Evolutionary conservation across 1,139 yeast genomes (phyloP).

Genomic region (Yamadazyma spencermartinsiae): DNA sequence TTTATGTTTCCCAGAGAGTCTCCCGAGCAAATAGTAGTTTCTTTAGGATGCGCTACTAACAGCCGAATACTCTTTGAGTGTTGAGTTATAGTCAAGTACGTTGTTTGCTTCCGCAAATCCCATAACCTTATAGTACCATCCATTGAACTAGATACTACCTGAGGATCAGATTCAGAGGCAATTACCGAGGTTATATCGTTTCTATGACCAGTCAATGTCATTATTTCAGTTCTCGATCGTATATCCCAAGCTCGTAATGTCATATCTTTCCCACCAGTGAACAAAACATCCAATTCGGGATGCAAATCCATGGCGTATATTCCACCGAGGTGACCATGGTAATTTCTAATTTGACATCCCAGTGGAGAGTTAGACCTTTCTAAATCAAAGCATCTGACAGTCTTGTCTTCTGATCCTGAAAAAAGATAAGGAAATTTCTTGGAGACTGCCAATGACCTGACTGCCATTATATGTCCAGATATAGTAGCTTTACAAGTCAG

Average conservation of each 20-base stretch:
- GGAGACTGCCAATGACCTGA: conserved; percentile 74
- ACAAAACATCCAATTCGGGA: conserved; percentile 83
- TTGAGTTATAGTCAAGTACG: conserved; percentile 67
- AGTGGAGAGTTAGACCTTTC: conserved; percentile 70
- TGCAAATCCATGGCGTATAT: conserved; percentile 82
- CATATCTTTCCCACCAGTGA: conserved; percentile 89
- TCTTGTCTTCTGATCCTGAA: conserved; percentile 90
- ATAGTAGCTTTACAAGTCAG: conserved; percentile 71
- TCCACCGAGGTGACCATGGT: conserved; percentile 93
- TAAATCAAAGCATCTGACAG: conserved; percentile 96
- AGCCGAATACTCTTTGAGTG: conserved; percentile 83
- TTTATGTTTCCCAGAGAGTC: conserved; percentile 79
- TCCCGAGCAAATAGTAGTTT: conserved; percentile 70
- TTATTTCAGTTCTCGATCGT: conserved; percentile 71
- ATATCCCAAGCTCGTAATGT: conserved; percentile 93
- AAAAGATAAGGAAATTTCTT: conserved; percentile 82
- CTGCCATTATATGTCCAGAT: conserved; percentile 91
- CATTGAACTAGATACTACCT: conserved; percentile 77
- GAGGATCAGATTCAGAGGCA: conserved; percentile 78
- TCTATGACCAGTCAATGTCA: conserved; percentile 81
- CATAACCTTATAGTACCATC: conserved; percentile 85
- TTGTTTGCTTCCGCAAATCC: conserved; percentile 57
- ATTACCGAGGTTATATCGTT: conserved; percentile 70
- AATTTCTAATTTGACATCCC: conserved; percentile 67
- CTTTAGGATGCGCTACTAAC: conserved; percentile 67